Evolutionary conservation across 169 alveolate species (phyloP).

Genomic region (Cryptosporidium felis): DNA sequence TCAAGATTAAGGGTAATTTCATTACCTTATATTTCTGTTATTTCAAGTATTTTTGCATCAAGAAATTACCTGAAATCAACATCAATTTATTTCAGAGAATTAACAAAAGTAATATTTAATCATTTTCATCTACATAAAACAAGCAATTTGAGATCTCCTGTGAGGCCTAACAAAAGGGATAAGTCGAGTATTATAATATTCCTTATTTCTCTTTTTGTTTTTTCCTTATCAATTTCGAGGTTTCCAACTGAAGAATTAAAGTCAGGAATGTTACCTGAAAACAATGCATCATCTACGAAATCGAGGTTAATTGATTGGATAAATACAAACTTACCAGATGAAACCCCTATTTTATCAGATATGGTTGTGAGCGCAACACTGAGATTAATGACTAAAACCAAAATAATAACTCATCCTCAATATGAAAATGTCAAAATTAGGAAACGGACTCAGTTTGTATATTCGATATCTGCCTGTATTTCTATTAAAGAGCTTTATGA

Average conservation of each 20-base stretch:
- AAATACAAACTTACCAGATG: conserved; percentile 65
- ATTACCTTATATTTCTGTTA: conserved; percentile 50
- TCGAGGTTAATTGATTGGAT: conserved; percentile 58
- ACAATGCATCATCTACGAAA: conserved; percentile 52
- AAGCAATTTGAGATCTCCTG: not conserved
- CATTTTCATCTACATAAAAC: conserved; percentile 5
- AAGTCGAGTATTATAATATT: not conserved
- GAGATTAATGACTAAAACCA: conserved; percentile 67
- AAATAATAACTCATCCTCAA: conserved; percentile 74
- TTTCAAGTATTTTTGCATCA: conserved; percentile 39
- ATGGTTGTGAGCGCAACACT: conserved; percentile 72
- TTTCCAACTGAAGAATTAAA: conserved; percentile 26
- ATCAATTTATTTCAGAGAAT: not conserved
- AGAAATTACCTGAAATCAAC: not conserved
- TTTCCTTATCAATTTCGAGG: not conserved
- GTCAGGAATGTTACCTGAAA: conserved; percentile 18
- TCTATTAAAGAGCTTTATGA: conserved; percentile 72
- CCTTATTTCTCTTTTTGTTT: not conserved
- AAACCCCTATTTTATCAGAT: conserved; percentile 72
- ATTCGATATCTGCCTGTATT: conserved; percentile 73
- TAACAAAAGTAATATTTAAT: not conserved
- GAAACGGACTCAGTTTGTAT: conserved; percentile 72
- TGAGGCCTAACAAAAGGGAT: not conserved
- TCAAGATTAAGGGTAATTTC: conserved; percentile 69
- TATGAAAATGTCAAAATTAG: conserved; percentile 73